These are phyloP conservation scores for Phytophthora foliorum DNA, from an alignment of 352 stramenopile genomes.

Conservation along the genomic window DNA sequence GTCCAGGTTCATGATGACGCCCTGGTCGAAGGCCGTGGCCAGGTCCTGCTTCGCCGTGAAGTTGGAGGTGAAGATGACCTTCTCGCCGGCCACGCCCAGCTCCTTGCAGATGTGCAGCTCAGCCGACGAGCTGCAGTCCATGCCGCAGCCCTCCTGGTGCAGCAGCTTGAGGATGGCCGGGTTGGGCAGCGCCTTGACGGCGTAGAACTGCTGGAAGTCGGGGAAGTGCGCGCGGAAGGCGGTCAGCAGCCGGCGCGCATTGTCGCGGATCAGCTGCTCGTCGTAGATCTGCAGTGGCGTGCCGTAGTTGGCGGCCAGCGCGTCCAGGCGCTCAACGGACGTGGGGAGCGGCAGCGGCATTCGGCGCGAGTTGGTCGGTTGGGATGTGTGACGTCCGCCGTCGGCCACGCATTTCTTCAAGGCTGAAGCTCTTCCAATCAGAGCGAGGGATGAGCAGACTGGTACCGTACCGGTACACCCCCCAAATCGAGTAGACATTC, in stretches of 20 bases:
- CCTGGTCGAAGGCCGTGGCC: constrained; percentile 74
- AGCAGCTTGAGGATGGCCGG: constrained; percentile 89
- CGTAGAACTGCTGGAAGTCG: constrained; percentile 91
- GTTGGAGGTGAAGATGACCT: constrained; percentile 93
- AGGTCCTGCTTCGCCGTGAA: constrained; percentile 87
- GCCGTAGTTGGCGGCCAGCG: constrained; percentile 77
- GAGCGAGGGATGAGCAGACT: constrained; percentile 15
- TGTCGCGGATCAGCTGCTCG: constrained; percentile 85
- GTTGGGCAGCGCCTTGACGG: constrained; percentile 92
- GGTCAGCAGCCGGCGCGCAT: constrained; percentile 74
- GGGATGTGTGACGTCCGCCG: constrained; percentile 23
- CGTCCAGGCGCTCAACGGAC: constrained; percentile 62
- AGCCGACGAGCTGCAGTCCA: constrained; percentile 90
- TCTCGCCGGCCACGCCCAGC: constrained; percentile 76
- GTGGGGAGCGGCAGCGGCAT: constrained; percentile 70
- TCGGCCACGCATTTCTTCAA: constrained; percentile 28
- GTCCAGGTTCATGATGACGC: constrained; percentile 92
- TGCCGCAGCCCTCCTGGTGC: constrained; percentile 84
- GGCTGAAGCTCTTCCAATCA: constrained; percentile 37
- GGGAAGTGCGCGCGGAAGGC: constrained; percentile 83
- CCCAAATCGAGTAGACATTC: no score
- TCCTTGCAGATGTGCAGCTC: constrained; percentile 85
- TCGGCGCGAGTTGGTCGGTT: constrained; percentile 17
- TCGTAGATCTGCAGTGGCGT: constrained; percentile 93
- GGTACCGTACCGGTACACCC: no score